Percentiles rank a stretch among this genome's conserved stretches.
phyloP scores from a whole-genome alignment of 371 early-diverging fungal genomes.

The Mortierella sp. region DNA sequence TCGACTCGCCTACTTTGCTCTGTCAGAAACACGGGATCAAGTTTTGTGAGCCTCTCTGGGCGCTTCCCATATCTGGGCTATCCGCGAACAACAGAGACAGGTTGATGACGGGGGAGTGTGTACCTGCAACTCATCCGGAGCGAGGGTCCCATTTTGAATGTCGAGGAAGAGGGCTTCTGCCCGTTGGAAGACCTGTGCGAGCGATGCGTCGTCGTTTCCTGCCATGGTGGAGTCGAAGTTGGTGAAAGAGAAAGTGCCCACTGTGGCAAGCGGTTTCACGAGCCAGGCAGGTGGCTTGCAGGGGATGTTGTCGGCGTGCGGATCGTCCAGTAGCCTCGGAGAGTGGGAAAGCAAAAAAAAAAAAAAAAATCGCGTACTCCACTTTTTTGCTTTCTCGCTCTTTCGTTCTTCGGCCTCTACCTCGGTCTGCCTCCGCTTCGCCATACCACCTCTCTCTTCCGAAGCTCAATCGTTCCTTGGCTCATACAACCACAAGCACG shows the following conservation, averaged over 20 bases:
- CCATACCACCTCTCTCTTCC: neutral
- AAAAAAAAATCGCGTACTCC: too few species aligned
- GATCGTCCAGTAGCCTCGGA: too few species aligned
- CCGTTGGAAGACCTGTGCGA: conserved; percentile 44
- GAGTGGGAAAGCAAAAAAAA: too few species aligned
- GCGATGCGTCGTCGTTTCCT: conserved; percentile 36
- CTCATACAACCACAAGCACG: neutral
- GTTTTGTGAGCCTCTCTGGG: neutral
- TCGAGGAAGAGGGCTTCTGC: conserved; percentile 40
- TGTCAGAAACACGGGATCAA: conserved; percentile 41
- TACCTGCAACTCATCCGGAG: conserved; percentile 54
- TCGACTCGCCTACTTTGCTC: conserved; percentile 60
- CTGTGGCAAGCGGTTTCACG: neutral
- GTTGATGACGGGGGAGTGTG: neutral
- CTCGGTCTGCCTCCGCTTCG: neutral
- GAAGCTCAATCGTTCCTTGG: neutral
- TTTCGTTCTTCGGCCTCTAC: too few species aligned
- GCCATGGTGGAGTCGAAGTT: conserved; percentile 17
- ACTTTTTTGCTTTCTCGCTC: too few species aligned
- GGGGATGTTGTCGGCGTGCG: too few species aligned
- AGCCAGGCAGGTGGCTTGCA: too few species aligned
- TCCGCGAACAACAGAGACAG: neutral
- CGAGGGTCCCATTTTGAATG: conserved; percentile 32
- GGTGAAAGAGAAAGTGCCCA: neutral
- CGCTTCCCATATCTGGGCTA: neutral